Base-by-base conservation (phyloP, 148 eudicot genomes). In the Silene conica region DNA sequence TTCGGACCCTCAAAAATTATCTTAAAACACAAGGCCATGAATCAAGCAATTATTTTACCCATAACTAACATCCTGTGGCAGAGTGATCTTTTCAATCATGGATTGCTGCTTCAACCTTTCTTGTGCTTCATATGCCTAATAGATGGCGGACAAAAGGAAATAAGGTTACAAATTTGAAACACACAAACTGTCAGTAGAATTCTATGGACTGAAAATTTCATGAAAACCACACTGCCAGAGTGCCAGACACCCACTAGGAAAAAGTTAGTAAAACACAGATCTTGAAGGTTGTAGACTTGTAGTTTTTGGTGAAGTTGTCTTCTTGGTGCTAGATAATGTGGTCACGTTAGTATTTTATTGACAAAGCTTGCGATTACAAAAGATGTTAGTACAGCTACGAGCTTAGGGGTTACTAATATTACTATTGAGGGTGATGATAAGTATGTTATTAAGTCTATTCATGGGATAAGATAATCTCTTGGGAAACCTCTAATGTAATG, bases 121-220 rank as follows among this genome's bases (percentile, higher is more conserved):
- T 54, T 87, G 87, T 19, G 81, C 90, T 85, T 91, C 97, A 89
- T 80, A 89, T 73, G 85, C 96, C 98, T 94, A 80, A 77, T 66
- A 68, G 62, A 65, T 56, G 64, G 66, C 26, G 69, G 26, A 58
- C 41, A 60, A 25, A n/a, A 25, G 20, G 31, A 23, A 1, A 50
- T 45, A 38, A 67, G 6, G 4, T 9, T 34, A 48, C 57, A 38
- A 69, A 66, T 23, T 23, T 43, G 61, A 54, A 41, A 16, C 71
- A 28, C 8, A 18, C 12, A n/a, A 68, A 46, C n/a, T 45, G 67
- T 4, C 55, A 67, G 78, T 26, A 22, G 46, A 46, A n/a, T 1
- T 8, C 5, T n/a, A 20, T 55, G 28, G 16, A 23, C 34, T 31
- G 25, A 22, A 22, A 22, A 22, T 12, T 55, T 15, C 66, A 43